These are phyloP conservation scores for Hansenula lynferdii DNA, from an alignment of 1,139 yeast species.

Conservation along the genomic window DNA sequence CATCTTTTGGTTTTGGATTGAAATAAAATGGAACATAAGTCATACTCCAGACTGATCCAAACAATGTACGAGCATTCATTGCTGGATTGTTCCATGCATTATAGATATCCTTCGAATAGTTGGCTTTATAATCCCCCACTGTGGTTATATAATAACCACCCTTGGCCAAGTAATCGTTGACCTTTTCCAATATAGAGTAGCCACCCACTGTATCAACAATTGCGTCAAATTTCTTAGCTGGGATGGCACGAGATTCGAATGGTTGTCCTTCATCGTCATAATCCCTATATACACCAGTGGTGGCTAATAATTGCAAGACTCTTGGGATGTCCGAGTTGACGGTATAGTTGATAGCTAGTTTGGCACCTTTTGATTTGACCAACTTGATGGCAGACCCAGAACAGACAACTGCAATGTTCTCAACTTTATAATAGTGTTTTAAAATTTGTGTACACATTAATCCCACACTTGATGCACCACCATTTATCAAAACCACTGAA, in stretches of 20 bases:
- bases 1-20: slow-evolving; percentile 25
- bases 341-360: slow-evolving; percentile 22
- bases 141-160: slow-evolving; percentile 48
- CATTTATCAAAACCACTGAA: slow-evolving; percentile 50
- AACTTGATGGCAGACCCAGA: slow-evolving; percentile 30
- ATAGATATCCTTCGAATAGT: slow-evolving; percentile 31
- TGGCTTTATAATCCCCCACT: slow-evolving; percentile 46
- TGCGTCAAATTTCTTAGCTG: slow-evolving; percentile 31
- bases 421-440: slow-evolving; percentile 39
- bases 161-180: slow-evolving; percentile 27
- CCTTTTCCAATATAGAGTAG: slow-evolving; percentile 27
- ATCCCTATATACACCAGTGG: slow-evolving; percentile 23
- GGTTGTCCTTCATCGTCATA: slow-evolving; percentile 24
- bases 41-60: slow-evolving; percentile 29
- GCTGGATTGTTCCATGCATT: slow-evolving; percentile 32
- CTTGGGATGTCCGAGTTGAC: slow-evolving; percentile 15
- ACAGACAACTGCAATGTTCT: slow-evolving; percentile 39
- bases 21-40: slow-evolving; percentile 30
- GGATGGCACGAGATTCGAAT: slow-evolving; percentile 18
- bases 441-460: slow-evolving; percentile 53
- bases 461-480: slow-evolving; percentile 77
- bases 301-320: slow-evolving; percentile 13
- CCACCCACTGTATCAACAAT: slow-evolving; percentile 50
- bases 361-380: slow-evolving; percentile 22
- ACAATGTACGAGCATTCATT: slow-evolving; percentile 32